phyloP scores from a whole-genome alignment of 1,139 yeast genomes.

The Sugiyamaella castrensis region DNA sequence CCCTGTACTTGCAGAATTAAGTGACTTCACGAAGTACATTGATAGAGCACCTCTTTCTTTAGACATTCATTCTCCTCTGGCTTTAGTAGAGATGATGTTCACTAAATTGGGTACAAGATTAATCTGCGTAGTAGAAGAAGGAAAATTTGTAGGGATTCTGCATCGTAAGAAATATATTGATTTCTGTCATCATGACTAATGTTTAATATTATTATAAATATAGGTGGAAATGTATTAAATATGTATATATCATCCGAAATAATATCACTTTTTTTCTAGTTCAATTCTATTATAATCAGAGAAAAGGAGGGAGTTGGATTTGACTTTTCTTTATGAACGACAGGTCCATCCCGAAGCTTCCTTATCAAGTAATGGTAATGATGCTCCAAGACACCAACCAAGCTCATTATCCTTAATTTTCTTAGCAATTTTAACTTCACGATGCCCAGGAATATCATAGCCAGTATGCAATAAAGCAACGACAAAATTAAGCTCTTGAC shows the following conservation, averaged over 20 bases:
- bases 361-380: constrained; percentile 77
- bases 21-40: constrained; percentile 46
- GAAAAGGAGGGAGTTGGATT: neutral
- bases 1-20: constrained; percentile 30
- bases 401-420: constrained; percentile 83
- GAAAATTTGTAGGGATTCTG: constrained; percentile 51
- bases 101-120: constrained; percentile 55
- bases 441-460: constrained; percentile 83
- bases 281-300: neutral
- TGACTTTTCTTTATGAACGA: constrained; percentile 18
- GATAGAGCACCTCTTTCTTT: constrained; percentile 51
- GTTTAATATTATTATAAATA: constrained; percentile 1
- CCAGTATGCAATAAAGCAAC: constrained; percentile 89
- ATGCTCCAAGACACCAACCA: constrained; percentile 99
- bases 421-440: constrained; percentile 91
- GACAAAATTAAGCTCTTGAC: constrained; percentile 87
- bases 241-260: too few relatives aligned
- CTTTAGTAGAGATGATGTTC: constrained; percentile 54
- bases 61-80: constrained; percentile 50
- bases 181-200: constrained; percentile 30
- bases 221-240: neutral
- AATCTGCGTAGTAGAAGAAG: constrained; percentile 50
- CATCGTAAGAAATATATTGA: constrained; percentile 58
- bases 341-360: constrained; percentile 68
- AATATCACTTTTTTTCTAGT: neutral